Percentiles rank a stretch among this genome's conserved stretches.
These are phyloP conservation scores for Cladosporium velox DNA, from an alignment of 2,329 filamentous ascomycete species.

Conservation along the genomic window DNA sequence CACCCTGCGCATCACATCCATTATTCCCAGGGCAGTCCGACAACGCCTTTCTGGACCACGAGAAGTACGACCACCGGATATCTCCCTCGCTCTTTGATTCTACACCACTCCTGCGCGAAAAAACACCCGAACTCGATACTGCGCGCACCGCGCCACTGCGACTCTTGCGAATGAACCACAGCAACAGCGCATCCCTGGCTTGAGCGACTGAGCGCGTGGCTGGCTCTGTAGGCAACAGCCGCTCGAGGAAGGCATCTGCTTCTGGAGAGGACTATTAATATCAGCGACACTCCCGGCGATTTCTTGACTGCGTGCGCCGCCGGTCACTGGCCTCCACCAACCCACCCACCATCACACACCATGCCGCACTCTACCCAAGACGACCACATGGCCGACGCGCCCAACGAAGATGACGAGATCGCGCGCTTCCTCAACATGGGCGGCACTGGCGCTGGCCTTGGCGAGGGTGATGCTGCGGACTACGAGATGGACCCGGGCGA, in stretches of 20 bases:
- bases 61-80: not conserved
- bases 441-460: constrained; percentile 27
- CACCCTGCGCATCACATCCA: constrained; percentile 5
- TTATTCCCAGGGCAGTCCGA: too few relatives aligned
- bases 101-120: not conserved
- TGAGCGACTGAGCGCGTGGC: constrained; percentile 10
- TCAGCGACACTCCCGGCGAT: not conserved
- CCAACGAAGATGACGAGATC: constrained; percentile 35
- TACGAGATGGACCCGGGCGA: constrained; percentile 55
- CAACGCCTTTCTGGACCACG: not conserved
- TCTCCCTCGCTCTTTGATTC: not conserved
- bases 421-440: constrained; percentile 30
- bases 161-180: constrained; percentile 5
- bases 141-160: constrained; percentile 2
- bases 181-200: not conserved
- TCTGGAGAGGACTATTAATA: not conserved
- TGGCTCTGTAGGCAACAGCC: not conserved
- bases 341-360: constrained; percentile 30
- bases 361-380: constrained; percentile 43
- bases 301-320: not conserved
- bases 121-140: not conserved
- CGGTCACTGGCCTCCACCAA: constrained; percentile 22
- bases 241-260: not conserved
- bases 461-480: constrained; percentile 30
- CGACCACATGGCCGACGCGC: constrained; percentile 22